Evolutionary conservation across 2,329 filamentous ascomycete species (phyloP).

Genomic region (Aureobasidium mangrovei): DNA sequence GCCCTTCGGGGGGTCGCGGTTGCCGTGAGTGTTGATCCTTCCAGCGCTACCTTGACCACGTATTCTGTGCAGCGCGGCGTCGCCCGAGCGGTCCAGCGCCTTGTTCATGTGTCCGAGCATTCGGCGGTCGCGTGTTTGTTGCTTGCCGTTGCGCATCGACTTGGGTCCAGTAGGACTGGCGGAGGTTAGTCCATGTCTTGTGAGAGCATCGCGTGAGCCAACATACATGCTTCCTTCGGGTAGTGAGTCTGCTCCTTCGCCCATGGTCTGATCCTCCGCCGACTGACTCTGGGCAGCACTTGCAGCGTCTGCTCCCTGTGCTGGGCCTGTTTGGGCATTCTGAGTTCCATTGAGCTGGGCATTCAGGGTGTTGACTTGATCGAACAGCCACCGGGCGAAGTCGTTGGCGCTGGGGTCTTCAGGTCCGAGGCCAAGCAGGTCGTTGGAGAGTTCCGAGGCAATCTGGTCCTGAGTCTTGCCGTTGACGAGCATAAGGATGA

Average conservation of each 20-base stretch:
- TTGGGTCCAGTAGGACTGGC: conserved; percentile 84
- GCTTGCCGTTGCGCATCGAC: conserved; percentile 69
- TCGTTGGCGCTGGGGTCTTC: conserved; percentile 75
- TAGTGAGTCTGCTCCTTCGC: conserved; percentile 40
- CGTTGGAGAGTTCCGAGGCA: conserved; percentile 74
- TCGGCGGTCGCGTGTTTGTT: conserved; percentile 50
- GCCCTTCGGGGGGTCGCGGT: conserved; percentile 61
- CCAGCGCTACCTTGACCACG: conserved; percentile 61
- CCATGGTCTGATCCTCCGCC: conserved; percentile 65
- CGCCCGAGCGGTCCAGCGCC: conserved; percentile 67
- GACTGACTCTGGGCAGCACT: neutral
- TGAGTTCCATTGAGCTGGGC: conserved; percentile 49
- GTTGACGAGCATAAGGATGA: conserved; percentile 93
- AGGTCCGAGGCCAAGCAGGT: conserved; percentile 71
- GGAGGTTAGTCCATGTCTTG: conserved; percentile 16
- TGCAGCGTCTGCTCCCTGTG: neutral
- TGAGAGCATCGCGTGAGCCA: neutral
- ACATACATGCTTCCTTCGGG: conserved; percentile 37
- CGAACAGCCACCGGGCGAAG: conserved; percentile 90
- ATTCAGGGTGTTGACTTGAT: conserved; percentile 64
- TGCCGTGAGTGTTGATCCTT: conserved; percentile 67
- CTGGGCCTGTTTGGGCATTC: conserved; percentile 14
- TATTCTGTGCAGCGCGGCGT: conserved; percentile 69
- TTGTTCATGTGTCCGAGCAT: conserved; percentile 68
- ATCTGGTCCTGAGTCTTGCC: conserved; percentile 89